These are phyloP conservation scores for Brassica incana DNA, from an alignment of 345 rosid species.

Conservation along the genomic window DNA sequence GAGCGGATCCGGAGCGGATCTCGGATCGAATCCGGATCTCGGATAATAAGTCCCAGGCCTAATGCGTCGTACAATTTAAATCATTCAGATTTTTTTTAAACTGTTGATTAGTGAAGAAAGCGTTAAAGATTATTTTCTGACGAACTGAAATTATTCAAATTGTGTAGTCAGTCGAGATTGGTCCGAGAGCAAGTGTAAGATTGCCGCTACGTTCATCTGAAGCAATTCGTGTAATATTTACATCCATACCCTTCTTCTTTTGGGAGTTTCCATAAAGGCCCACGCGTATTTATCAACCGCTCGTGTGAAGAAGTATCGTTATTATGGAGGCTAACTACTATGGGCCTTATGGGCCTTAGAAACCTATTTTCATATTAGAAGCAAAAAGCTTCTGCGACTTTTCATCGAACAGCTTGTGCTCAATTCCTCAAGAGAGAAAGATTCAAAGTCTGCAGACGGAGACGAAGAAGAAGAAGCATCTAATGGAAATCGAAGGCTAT, in stretches of 20 bases:
- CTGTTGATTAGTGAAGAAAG: too few relatives aligned
- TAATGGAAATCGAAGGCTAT: slow-evolving; percentile 59
- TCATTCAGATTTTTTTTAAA: neutral
- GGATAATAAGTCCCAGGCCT: too few relatives aligned
- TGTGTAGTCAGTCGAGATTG: too few relatives aligned
- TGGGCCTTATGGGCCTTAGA: slow-evolving; percentile 19
- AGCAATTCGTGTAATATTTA: slow-evolving; percentile 22
- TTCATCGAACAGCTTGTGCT: slow-evolving; percentile 32
- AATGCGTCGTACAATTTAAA: too few relatives aligned
- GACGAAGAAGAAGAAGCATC: slow-evolving; percentile 29
- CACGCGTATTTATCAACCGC: neutral
- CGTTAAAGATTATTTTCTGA: neutral
- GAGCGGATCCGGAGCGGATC: too few relatives aligned
- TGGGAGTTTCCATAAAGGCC: neutral
- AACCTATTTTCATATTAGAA: neutral
- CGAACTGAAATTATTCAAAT: neutral
- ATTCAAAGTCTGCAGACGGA: slow-evolving; percentile 24
- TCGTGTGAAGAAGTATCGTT: neutral
- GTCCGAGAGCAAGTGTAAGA: slow-evolving; percentile 17
- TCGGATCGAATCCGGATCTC: too few relatives aligned
- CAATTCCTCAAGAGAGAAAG: neutral
- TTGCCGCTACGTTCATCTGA: slow-evolving; percentile 32
- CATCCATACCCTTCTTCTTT: slow-evolving; percentile 14
- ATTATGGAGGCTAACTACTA: neutral
- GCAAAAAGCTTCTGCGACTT: neutral